Evolutionary conservation across 805 yeast species (phyloP), one percentile per base, ranked within the genome.

Genomic region (Starmerella tilneyi): DNA sequence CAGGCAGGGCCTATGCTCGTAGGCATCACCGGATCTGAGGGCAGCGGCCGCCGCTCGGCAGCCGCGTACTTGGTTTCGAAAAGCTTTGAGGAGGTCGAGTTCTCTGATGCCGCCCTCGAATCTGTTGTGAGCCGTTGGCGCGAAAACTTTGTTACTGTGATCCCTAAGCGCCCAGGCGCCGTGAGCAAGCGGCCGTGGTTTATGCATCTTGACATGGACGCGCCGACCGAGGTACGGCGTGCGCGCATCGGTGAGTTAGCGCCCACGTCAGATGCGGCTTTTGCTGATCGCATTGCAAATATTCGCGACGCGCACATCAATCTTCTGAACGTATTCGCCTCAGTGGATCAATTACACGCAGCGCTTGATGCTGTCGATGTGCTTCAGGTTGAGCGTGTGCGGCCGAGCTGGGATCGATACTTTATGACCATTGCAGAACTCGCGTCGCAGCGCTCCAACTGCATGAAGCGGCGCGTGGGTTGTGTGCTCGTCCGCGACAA

Each of bases 401-500:
- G 99, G 45, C 99, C 99, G 1, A 75, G 79, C 3, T 92, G 99
- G 99, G 98, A 92, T 61, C 74, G 89, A 1, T 92, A 92, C 61
- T 92, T 92, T 63, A 92, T 92, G 98, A 70, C 78, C 34, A 64
- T 92, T 48, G 96, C 98, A 0, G 86, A 84, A 53, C 70, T 92
- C 57, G 98, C 98, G 0, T 94, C 98, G 0, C 68, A 79, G 38
- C 69, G 99, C 53, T 80, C 94, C 22, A 92, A 92, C 55, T 92
- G 99, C 67, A 92, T 92, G 97, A 92, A 92, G 63, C 69, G 99
- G 48, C 72, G 94, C 43, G 99, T 92, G 3, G 99, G 99, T 0
- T 89, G 97, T 63, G 97, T 92, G 8, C 75, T 92, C 15, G 96
- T 85, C 2, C 72, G 85, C 43, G 92, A 84, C 38, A 76, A 75